Base-by-base conservation (phyloP, 1,284 basidiomycete species). In the Puccinia brachypodii region DNA sequence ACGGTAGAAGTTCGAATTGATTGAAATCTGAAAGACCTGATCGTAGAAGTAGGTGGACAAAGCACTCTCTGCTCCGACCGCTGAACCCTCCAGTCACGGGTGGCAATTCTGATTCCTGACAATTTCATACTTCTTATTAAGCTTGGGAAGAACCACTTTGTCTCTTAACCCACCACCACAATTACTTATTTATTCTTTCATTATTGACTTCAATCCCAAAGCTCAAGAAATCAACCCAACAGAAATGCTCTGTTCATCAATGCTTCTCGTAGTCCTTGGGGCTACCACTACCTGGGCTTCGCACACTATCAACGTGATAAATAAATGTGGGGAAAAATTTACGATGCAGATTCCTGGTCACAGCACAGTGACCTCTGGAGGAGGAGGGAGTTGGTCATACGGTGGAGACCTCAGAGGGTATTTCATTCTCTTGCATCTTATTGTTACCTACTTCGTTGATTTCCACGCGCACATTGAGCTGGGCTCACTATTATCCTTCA, bases 321-420 rank as follows among this genome's bases (percentile, higher is more conserved):
- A 79, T 28, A 71, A 71, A 31, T 79, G 77, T 62, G 28, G 56
- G 7, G 36, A 50, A 38, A n/a, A 68, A 22, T 69, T 68, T 22
- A 71, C 68, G 7, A 79, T 79, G 77, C 77, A 79, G 58, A 44
- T 79, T 62, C 77, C 66, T 28, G 68, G 77, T 25, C 53, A 33
- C 36, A 38, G 25, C 2, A 58, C 40, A 31, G 58, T 76, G 36
- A 40, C 33, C 73, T 62, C 53, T 38, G 28, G 13, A 8, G 64
- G 50, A 8, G 77, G 64, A 25, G 77, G 77, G 31, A 38, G 36
- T 58, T 79, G 28, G 38, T 16, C 28, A 3, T 79, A 69, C 58
- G 19, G 72, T 40, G 77, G 77, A 11, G 77, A 79, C 60, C 25
- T 79, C 68, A 79, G 31, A 56, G 77, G 66, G 66, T 62, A 58